Base-by-base conservation (phyloP, 2,329 filamentous ascomycete species). In the Trichoderma breve region DNA sequence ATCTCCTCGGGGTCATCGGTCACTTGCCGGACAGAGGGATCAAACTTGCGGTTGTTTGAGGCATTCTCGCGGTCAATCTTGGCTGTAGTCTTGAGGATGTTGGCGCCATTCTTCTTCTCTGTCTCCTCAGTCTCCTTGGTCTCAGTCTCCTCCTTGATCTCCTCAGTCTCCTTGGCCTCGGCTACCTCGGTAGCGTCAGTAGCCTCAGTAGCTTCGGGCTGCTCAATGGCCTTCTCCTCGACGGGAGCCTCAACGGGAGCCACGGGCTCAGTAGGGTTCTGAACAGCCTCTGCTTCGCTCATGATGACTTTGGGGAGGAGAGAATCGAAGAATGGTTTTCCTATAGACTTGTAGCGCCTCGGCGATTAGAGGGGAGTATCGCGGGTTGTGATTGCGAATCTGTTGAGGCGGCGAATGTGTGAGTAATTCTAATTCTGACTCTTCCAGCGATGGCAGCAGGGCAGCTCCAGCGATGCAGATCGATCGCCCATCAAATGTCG, bases 1-100 rank as follows among this genome's bases (percentile, higher is more conserved):
- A 98, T 97, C 82, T 92, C 89, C 28, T 86, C 86, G 1, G 92
- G 92, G 81, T 98, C 93, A 77, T 92, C 90, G 28, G 91, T 92
- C 79, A 93, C 91, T 68, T 90, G 84, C 74, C 89, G 88, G 43
- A 85, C 81, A 63, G 89, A 90, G 64, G 93, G 87, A 77, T 94
- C 91, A 72, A 91, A 93, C 82, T 93, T 93, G 81, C 86, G 86
- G 76, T 92, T 91, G 76, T 89, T 88, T 75, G 80, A 77, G 73
- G 78, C 79, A 75, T 84, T 80, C 39, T 83, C 79, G 64, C 77
- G 74, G 73, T 84, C 79, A 71, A 80, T 79, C 75, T 79, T 78
- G 74, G 81, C 82, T 39, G 80, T 84, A 70, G 81, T 87, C 83
- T 84, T 85, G 72, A 86, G 80, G 71, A 86, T 82, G 63, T 81